Conservation (phyloP, 495 filamentous ascomycete species). For the Cladorrhinum samala region DNA sequence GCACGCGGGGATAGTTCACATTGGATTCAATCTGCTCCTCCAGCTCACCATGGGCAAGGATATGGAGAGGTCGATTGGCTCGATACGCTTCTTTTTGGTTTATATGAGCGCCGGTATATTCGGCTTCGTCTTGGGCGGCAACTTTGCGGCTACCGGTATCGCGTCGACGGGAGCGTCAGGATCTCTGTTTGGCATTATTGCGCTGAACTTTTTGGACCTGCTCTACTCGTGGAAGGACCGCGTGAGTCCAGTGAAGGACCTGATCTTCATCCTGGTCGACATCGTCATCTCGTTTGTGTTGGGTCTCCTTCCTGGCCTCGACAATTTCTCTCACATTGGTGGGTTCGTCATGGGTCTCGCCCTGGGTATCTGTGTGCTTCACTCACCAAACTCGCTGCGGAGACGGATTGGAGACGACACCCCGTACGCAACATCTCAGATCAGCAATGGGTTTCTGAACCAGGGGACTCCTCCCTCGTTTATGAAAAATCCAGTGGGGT, state of each 20-base stretch:
- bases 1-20: constrained; percentile 88
- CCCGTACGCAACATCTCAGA: constrained; percentile 35
- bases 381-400: constrained; percentile 75
- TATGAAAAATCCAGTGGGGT: constrained; percentile 62
- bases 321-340: constrained; percentile 97
- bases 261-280: constrained; percentile 77
- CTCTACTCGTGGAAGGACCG: constrained; percentile 85
- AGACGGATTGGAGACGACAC: constrained; percentile 66
- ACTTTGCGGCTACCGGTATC: constrained; percentile 74
- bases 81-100: constrained; percentile 76
- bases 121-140: constrained; percentile 91
- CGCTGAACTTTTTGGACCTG: constrained; percentile 79
- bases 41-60: constrained; percentile 83
- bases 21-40: constrained; percentile 88
- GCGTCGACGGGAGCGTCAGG: constrained; percentile 86
- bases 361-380: constrained; percentile 78
- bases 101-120: constrained; percentile 92
- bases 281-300: constrained; percentile 86
- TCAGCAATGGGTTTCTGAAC: constrained; percentile 30
- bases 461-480: constrained; percentile 50
- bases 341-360: constrained; percentile 90
- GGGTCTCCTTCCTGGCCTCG: constrained; percentile 83
- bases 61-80: constrained; percentile 84
- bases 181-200: constrained; percentile 83
- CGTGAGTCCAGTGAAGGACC: constrained; percentile 65